Evolutionary conservation across 768 basidiomycete genomes (phyloP), one percentile per base, ranked within the genome.

Genomic region (Porpolomopsis calyptriformis): DNA sequence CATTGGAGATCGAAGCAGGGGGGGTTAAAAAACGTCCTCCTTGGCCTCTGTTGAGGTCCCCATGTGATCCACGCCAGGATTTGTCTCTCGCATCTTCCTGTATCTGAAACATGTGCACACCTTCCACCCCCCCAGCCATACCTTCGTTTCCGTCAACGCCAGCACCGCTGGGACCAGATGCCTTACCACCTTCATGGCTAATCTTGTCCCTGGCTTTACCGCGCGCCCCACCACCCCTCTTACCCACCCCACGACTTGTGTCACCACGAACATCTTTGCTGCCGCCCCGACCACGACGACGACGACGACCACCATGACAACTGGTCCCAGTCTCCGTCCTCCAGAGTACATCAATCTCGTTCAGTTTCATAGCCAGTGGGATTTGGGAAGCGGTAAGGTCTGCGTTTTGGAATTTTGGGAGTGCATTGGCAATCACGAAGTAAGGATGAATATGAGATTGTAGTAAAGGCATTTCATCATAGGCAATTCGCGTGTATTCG

Each of bases 401-500:
- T 22, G 4, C 20, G 12, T 2, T 37, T 24, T 19, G 34, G n/a
- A 46, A 46, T 43, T 43, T 43, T 7, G 42, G 42, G 20, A 43
- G 16, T 12, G 45, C 37, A 23, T 46, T 46, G 16, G 16, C n/a
- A 38, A 46, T 46, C n/a, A 37, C 34, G 12, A 46, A 37, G 23
- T 36, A 39, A 36, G 45, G 45, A 37, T 39, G 45, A 24, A 24
- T 14, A 24, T 37, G 34, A 23, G 33, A 38, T 37, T 37, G 16
- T 9, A 46, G 25, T 9, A 46, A 2, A 19, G 45, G 45, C 33
- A 46, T 36, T 10, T 38, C 19, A 23, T 36, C 33, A 25, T 36
- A 23, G 34, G 45, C 5, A 7, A 38, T 37, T 37, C 25, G 14
- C 22, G 11, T 26, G 35, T 36, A 46, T 31, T 43, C 42, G 42